Evolutionary conservation across 164 flowering plant species (phyloP), one percentile per base, ranked within the genome.

Genomic region (Vitis rotundifolia): DNA sequence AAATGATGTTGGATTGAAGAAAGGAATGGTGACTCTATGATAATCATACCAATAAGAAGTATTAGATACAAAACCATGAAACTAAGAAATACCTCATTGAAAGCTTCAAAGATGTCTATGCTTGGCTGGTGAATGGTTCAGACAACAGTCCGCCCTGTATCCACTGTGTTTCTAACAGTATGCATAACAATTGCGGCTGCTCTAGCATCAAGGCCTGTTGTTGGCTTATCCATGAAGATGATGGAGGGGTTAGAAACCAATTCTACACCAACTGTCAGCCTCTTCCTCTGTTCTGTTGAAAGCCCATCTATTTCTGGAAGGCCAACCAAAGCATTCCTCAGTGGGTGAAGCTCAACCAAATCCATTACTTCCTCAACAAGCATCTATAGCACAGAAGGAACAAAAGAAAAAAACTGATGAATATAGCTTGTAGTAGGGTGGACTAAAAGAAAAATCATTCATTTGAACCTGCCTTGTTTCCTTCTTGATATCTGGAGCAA

Each of bases 131-230:
- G 82, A 58, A 79, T 79, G 1, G 82, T 79, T 66, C 82, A 79
- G 44, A 79, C 81, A n/a, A 81, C 76, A 5, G 81, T 81, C 49
- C 84, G 44, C 13, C 84, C 84, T 22, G 79, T 79, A 50, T 81
- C 84, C 28, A 79, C 84, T 7, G 76, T 78, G 26, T 81, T 81
- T 52, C 79, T 69, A 8, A 79, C 82, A 13, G 84, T 79, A 9
- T 80, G 69, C 84, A 81, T 79, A 8, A 81, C 84, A 59, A 81
- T 76, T 3, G 80, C 80, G 50, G 84, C 84, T n/a, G 80, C 82
- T 65, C 84, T 53, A 49, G 84, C 83, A 72, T 80, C 83, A 11
- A 80, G 76, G 29, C 80, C 80, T 4, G 81, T 77, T 0, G 79
- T 80, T 15, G 83, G 83, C 65, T 80, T 77, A 72, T 80, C 83